A percentile compares a stretch with the other conserved stretches of the same genome.
Conservation (phyloP, 768 basidiomycete genomes). For the Rhodotorula taiwanensis region DNA sequence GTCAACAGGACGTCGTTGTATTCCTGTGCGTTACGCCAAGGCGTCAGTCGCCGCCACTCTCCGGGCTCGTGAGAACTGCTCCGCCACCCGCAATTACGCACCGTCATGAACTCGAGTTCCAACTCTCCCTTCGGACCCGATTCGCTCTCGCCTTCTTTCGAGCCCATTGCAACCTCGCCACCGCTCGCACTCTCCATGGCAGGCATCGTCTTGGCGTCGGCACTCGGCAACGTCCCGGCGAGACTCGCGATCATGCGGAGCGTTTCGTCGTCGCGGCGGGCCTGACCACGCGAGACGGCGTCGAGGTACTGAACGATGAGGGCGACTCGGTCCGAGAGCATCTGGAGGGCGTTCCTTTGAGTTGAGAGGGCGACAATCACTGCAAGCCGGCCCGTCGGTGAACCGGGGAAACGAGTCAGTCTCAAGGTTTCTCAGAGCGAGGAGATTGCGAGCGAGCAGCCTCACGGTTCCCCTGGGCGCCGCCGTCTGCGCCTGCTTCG, state of each 20-base stretch:
- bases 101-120: conserved; percentile 80
- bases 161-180: conserved; percentile 61
- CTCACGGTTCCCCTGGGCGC: conserved; percentile 59
- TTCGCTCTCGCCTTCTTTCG: too few species aligned
- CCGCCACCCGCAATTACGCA: conserved; percentile 45
- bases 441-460: conserved; percentile 26
- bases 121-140: conserved; percentile 50
- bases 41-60: conserved; percentile 46
- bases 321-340: conserved; percentile 86
- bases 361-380: conserved; percentile 86
- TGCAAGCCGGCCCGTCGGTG: conserved; percentile 43
- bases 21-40: conserved; percentile 48
- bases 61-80: not conserved
- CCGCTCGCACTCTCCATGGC: not conserved
- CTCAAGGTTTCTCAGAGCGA: not conserved
- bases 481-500: conserved; percentile 54
- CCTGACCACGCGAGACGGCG: conserved; percentile 53
- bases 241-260: conserved; percentile 79
- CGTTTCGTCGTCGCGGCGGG: conserved; percentile 68
- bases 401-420: not conserved
- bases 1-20: conserved; percentile 93
- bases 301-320: conserved; percentile 80
- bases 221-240: conserved; percentile 56
- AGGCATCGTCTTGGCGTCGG: not conserved
- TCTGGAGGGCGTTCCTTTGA: conserved; percentile 89